A percentile compares a stretch with the other conserved stretches of the same genome.
These are phyloP conservation scores for Coemansia asiatica DNA, from an alignment of 192 early-diverging fungal genomes.

Conservation along the genomic window DNA sequence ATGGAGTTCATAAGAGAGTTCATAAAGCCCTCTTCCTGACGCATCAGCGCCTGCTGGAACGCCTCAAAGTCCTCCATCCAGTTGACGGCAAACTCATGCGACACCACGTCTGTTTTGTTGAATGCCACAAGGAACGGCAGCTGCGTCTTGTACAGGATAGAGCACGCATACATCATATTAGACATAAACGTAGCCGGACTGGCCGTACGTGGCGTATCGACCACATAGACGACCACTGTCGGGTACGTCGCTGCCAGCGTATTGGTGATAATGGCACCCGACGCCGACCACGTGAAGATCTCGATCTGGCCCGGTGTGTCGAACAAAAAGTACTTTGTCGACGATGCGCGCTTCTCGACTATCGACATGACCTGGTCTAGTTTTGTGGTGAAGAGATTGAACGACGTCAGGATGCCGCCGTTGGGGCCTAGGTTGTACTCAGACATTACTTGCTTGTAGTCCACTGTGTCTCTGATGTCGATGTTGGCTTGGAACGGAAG, in stretches of 20 bases:
- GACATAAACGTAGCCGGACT: conserved; percentile 96
- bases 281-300: conserved; percentile 98
- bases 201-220: conserved; percentile 93
- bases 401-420: conserved; percentile 92
- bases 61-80: conserved; percentile 98
- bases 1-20: conserved; percentile 89
- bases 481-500: conserved; percentile 95
- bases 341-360: conserved; percentile 72
- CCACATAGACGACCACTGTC: conserved; percentile 87
- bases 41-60: conserved; percentile 82
- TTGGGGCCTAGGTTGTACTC: conserved; percentile 97
- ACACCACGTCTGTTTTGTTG: conserved; percentile 93
- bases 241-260: conserved; percentile 89
- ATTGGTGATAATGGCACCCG: conserved; percentile 93
- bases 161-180: conserved; percentile 98
- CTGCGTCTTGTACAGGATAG: conserved; percentile 96
- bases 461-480: conserved; percentile 95
- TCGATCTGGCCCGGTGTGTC: conserved; percentile 99
- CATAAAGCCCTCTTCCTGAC: conserved; percentile 88
- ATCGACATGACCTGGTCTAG: conserved; percentile 95
- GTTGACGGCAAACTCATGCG: conserved; percentile 84
- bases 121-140: conserved; percentile 94
- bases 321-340: conserved; percentile 67
- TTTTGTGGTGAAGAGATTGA: conserved; percentile 97
- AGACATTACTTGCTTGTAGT: conserved; percentile 99